Base-by-base conservation (phyloP, 176 grass and related monocot species). In the Cocos nucifera region DNA sequence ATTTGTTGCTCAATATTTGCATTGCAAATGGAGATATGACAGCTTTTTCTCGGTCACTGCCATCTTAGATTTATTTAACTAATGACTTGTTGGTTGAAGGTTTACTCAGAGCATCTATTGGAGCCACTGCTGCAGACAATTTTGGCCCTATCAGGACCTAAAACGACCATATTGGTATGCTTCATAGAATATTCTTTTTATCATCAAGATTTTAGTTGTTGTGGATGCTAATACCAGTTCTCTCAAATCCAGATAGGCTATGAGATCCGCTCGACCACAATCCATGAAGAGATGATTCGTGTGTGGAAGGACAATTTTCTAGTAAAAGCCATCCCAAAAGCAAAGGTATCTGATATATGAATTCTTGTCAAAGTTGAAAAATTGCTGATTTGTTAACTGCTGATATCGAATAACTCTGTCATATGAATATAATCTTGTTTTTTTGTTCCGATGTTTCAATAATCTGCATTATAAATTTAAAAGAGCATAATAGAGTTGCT, bases 251-350 rank as follows among this genome's bases (percentile, higher is more conserved):
- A 97, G 92, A 56, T 97, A 61, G 92, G 92, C 57, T 84, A 91
- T 1, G 92, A 91, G 75, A 88, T 97, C 17, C 87, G 87, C 67
- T 97, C 87, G 1, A 97, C 87, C 10, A 78, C 49, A 0, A 83
- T 97, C 15, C 92, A 91, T 58, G 84, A 97, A 24, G 74, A 87
- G 71, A 91, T 97, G 92, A 73, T 91, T 70, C 59, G 90, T 56
- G 88, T 97, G 84, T 87, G 87, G 86, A 97, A 80, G 69, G 75
- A 70, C 20, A 78, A 91, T 77, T 97, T 91, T 65, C 50, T 62
- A 27, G 83, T 97, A 30, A 97, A 84, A 74, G 71, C 69, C 14
- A 24, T 97, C 14, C 78, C 92, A 6, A 88, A 75, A 66, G 84
- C 87, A 5, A 97, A 97, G 92, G 92, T 97, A 64, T 9, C 9